phyloP scores from a whole-genome alignment of 345 rosid species.

The Turnera subulata region DNA sequence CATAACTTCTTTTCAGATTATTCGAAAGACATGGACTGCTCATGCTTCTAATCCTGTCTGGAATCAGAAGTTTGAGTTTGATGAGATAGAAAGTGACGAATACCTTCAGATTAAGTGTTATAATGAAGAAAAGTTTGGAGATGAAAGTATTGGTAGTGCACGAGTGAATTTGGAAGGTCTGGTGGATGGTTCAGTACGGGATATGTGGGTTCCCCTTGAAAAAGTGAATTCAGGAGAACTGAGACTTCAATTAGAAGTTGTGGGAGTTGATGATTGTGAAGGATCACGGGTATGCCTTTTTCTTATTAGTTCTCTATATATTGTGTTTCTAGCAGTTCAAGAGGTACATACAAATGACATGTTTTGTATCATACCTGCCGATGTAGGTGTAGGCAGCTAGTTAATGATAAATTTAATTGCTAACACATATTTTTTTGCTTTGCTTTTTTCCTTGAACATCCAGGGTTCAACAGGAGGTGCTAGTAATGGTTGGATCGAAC shows the following conservation, averaged over 20 bases:
- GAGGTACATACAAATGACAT: neutral
- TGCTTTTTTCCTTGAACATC: constrained; percentile 15
- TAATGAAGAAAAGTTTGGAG: constrained; percentile 70
- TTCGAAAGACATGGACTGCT: constrained; percentile 61
- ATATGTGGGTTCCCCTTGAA: constrained; percentile 91
- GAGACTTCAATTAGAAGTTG: constrained; percentile 76
- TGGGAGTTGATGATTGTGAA: constrained; percentile 47
- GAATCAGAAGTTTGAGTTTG: constrained; percentile 80
- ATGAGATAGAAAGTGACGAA: constrained; percentile 79
- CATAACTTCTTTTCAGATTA: constrained; percentile 35
- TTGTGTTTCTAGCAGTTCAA: neutral
- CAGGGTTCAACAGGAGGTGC: constrained; percentile 45
- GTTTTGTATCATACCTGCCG: neutral
- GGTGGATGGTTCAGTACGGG: constrained; percentile 57
- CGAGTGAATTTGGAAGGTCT: constrained; percentile 84
- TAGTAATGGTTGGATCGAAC: constrained; percentile 79
- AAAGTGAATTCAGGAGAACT: constrained; percentile 86
- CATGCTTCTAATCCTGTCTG: constrained; percentile 48
- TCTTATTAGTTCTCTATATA: constrained; percentile 5
- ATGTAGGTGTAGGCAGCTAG: neutral
- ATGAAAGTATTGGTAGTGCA: constrained; percentile 77
- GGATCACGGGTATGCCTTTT: constrained; percentile 63
- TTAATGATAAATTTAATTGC: too few relatives aligned
- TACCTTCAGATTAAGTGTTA: constrained; percentile 78
- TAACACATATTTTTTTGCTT: constrained; percentile 5